Base-by-base conservation (phyloP, 495 filamentous ascomycete species). In the Rhypophila decipiens region DNA sequence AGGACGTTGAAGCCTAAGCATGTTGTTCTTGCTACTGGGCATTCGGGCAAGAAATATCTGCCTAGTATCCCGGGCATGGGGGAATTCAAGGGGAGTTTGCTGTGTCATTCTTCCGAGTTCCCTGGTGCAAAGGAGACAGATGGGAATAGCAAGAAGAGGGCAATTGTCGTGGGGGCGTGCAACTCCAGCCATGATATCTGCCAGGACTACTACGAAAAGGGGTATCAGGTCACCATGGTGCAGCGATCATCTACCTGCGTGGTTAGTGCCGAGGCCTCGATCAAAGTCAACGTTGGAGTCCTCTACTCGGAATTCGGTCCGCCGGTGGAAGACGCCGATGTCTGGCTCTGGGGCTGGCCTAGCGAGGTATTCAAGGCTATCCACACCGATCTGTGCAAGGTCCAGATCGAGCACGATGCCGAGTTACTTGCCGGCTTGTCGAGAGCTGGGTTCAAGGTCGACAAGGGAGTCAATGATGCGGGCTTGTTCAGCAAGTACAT, bases 161-260 rank as follows among this genome's bases (percentile, higher is more conserved):
- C 79, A 1, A 65, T 93, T 17, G 78, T 95, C 0, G 75, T 95
- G 5, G 88, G 88, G 4, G 83, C 80, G 23, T 88, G 88, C 64
- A 93, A 90, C 59, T 90, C 85, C 2, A 80, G 74, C 10, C 82
- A 90, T 53, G 88, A 94, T 59, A 94, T 94, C 51, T 82, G 84
- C 24, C 86, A 91, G 58, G 84, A 91, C 53, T 91, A 74, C 57
- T 82, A 80, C 59, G 86, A 91, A 56, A 81, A 86, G 34, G 88
- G 88, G 1, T 85, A 86, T 53, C 73, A 85, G n/a, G 84, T 90
- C n/a, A 91, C 87, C 8, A 80, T 94, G 57, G 70, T 94, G 10
- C 88, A 94, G 69, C 79, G 88, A 15, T 84, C 82, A 1, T 79
- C 80, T 12, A 91, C 88, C 0, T 82, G 74, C 44, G 82, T 95